Conservation (phyloP, 805 yeast species). For the Candida anglica region DNA sequence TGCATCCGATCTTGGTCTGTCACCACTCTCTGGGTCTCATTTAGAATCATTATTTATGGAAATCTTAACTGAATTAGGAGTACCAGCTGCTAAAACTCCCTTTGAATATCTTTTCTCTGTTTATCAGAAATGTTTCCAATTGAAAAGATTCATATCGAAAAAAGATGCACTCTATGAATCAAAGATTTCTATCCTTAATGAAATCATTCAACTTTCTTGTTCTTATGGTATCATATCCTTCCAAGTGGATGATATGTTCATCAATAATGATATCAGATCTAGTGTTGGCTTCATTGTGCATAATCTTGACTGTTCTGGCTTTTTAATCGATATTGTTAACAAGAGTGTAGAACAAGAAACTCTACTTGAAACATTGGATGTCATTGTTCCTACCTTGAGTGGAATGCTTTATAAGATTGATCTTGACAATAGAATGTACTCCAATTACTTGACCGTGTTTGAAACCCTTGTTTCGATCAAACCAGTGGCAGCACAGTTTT, state of each 20-base stretch:
- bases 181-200: slow-evolving; percentile 41
- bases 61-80: slow-evolving; percentile 51
- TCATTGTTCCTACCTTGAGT: slow-evolving; percentile 46
- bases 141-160: slow-evolving; percentile 40
- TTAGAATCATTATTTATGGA: slow-evolving; percentile 55
- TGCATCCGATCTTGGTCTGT: slow-evolving; percentile 16
- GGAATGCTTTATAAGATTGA: slow-evolving; percentile 33
- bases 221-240: slow-evolving; percentile 68
- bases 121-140: slow-evolving; percentile 38
- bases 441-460: slow-evolving; percentile 49
- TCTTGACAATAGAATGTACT: slow-evolving; percentile 48
- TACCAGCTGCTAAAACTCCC: slow-evolving; percentile 18
- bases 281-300: slow-evolving; percentile 23
- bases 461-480: slow-evolving; percentile 59
- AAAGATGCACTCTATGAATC: slow-evolving; percentile 34
- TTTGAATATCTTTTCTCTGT: slow-evolving; percentile 44
- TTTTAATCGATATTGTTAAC: slow-evolving; percentile 52
- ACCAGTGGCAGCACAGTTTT: slow-evolving; percentile 55
- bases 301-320: slow-evolving; percentile 21
- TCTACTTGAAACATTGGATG: slow-evolving; percentile 53
- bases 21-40: slow-evolving; percentile 16
- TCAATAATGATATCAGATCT: slow-evolving; percentile 32
- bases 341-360: slow-evolving; percentile 67
- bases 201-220: slow-evolving; percentile 45
- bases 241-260: slow-evolving; percentile 63